Percentiles rank a stretch among this genome's conserved stretches.
These are phyloP conservation scores for Trametes versicolor DNA, from an alignment of 1,284 basidiomycete genomes.

Conservation along the genomic window DNA sequence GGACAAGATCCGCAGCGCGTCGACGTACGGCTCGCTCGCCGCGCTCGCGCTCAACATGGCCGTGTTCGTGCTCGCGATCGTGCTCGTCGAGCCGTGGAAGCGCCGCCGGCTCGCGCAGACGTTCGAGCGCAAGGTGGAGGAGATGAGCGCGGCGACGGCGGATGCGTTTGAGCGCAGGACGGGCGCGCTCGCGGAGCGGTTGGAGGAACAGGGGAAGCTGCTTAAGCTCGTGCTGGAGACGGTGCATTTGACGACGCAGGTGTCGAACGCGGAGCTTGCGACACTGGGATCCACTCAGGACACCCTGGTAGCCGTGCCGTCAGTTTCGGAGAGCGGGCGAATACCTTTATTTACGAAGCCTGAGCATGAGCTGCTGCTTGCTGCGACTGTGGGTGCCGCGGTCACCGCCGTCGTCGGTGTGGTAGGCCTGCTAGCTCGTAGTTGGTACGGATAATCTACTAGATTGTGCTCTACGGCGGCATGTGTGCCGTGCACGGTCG, in stretches of 20 bases:
- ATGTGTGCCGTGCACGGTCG: too few relatives aligned
- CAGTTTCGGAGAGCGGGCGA: slow-evolving; percentile 11
- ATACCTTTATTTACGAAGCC: slow-evolving; percentile 26
- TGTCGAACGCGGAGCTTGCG: slow-evolving; percentile 26
- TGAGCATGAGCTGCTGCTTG: slow-evolving; percentile 31
- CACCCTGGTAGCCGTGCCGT: slow-evolving; percentile 12
- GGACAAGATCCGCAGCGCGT: slow-evolving; percentile 94
- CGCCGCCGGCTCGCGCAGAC: slow-evolving; percentile 83
- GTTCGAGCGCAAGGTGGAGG: slow-evolving; percentile 86
- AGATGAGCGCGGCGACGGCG: slow-evolving; percentile 66
- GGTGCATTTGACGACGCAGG: slow-evolving; percentile 34
- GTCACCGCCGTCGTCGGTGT: slow-evolving; percentile 37
- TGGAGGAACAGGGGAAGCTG: slow-evolving; percentile 60
- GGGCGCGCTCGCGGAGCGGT: slow-evolving; percentile 56
- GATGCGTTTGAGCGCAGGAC: slow-evolving; percentile 45
- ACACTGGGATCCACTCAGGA: slow-evolving; percentile 29
- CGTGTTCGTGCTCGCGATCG: slow-evolving; percentile 88
- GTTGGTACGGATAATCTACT: slow-evolving; percentile 35
- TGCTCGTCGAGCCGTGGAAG: slow-evolving; percentile 95
- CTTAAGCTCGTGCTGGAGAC: slow-evolving; percentile 45
- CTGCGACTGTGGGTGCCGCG: slow-evolving; percentile 33
- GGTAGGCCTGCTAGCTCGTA: slow-evolving; percentile 41
- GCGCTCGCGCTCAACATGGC: slow-evolving; percentile 87
- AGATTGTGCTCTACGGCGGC: background rate
- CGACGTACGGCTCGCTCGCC: slow-evolving; percentile 88